Evolutionary conservation across 495 filamentous ascomycete genomes (phyloP).

Genomic region (Chaetomium fimeti): DNA sequence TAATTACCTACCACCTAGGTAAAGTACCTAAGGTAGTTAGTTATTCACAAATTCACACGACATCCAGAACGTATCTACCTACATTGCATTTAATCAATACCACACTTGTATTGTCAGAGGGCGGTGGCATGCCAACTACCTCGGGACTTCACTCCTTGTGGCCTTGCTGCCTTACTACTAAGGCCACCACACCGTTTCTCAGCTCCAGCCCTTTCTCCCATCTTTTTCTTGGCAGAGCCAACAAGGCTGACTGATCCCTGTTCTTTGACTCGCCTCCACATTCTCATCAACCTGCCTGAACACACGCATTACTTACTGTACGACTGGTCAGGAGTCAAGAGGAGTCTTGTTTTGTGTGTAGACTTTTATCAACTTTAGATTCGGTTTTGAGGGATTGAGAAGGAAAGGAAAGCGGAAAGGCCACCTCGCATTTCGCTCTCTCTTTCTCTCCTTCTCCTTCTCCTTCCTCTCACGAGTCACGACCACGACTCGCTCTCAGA

Average conservation of each 20-base stretch:
- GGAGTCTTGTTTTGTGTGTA: conserved; percentile 9
- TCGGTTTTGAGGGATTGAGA: neutral
- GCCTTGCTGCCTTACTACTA: neutral
- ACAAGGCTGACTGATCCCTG: neutral
- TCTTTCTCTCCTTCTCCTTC: neutral
- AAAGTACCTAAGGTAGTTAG: too few relatives aligned
- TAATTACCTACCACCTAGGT: too few relatives aligned
- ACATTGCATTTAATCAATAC: too few relatives aligned
- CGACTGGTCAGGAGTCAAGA: neutral
- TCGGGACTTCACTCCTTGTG: neutral
- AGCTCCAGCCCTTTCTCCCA: neutral
- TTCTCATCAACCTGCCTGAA: too few relatives aligned
- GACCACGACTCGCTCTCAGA: too few relatives aligned
- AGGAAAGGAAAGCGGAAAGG: neutral
- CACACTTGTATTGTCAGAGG: too few relatives aligned
- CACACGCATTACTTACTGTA: conserved; percentile 10
- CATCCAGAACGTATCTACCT: too few relatives aligned
- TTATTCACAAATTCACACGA: too few relatives aligned
- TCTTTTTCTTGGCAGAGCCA: neutral
- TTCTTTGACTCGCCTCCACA: conserved; percentile 8
- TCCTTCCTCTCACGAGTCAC: too few relatives aligned
- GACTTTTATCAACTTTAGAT: neutral
- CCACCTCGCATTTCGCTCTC: neutral
- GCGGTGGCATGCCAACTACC: too few relatives aligned
- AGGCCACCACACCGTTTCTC: conserved; percentile 3